Conservation (phyloP, 495 filamentous ascomycete genomes). For the Massariosphaeria phaeospora region DNA sequence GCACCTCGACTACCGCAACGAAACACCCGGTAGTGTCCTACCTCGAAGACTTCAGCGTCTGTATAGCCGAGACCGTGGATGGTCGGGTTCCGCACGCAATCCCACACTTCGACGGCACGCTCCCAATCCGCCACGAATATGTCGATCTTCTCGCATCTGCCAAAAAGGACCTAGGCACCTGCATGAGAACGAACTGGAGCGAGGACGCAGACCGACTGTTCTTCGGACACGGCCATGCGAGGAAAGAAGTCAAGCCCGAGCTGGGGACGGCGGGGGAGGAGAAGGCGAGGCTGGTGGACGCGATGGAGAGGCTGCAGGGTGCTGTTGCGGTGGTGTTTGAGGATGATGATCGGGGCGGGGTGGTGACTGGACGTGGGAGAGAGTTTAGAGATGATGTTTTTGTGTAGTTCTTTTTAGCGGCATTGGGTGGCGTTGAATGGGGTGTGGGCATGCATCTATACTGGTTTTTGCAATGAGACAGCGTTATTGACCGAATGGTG, state of each 20-base stretch:
- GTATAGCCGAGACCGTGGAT: conserved; percentile 9
- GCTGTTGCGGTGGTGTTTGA: background rate
- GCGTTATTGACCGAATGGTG: too few species aligned
- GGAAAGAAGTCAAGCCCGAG: conserved; percentile 39
- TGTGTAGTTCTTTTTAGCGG: too few species aligned
- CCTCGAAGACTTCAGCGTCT: conserved; percentile 16
- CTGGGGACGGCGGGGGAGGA: conserved; percentile 39
- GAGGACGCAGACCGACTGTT: conserved; percentile 37
- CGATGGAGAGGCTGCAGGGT: conserved; percentile 13
- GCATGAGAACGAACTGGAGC: conserved; percentile 39
- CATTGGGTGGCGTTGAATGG: too few species aligned
- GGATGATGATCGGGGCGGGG: background rate
- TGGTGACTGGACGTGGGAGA: too few species aligned
- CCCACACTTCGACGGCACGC: background rate
- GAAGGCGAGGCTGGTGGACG: conserved; percentile 11
- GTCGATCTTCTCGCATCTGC: conserved; percentile 33
- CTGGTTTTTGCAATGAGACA: too few species aligned
- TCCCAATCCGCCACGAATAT: background rate
- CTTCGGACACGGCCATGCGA: conserved; percentile 35
- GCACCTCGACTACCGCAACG: conserved; percentile 23
- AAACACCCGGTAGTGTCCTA: conserved; percentile 9
- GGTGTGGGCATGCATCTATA: too few species aligned
- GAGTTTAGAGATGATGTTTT: conserved; percentile 4
- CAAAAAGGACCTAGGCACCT: conserved; percentile 33
- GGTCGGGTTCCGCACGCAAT: background rate